These are phyloP conservation scores for Saccharomyces hybrid DNA, from an alignment of 1,139 yeast species.

Conservation along the genomic window DNA sequence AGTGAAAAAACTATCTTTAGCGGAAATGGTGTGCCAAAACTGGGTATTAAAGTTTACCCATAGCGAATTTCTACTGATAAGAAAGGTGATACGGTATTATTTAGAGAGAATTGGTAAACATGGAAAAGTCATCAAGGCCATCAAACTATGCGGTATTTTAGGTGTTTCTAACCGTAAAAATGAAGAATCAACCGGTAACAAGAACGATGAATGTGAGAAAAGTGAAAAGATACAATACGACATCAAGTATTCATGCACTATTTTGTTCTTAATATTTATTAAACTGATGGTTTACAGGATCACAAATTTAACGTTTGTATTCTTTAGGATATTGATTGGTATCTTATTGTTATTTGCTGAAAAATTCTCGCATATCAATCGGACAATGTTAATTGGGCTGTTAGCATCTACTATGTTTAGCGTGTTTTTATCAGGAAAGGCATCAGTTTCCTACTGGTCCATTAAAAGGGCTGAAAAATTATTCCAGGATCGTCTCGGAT, in stretches of 20 bases:
- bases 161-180: constrained; percentile 12
- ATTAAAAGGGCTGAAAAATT: constrained; percentile 45
- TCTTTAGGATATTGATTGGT: constrained; percentile 18
- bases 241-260: constrained; percentile 18
- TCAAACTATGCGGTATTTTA: constrained; percentile 51
- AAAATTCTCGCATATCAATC: constrained; percentile 20
- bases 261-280: constrained; percentile 24
- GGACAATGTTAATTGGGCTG: constrained; percentile 14
- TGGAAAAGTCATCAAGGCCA: constrained; percentile 57
- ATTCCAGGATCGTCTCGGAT: constrained; percentile 36
- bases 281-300: constrained; percentile 21
- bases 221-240: constrained; percentile 12
- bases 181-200: neutral
- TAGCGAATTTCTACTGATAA: constrained; percentile 20
- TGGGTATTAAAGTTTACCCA: constrained; percentile 17
- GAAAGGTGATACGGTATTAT: constrained; percentile 23
- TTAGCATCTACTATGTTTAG: constrained; percentile 37
- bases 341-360: constrained; percentile 14
- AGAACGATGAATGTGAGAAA: neutral
- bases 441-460: constrained; percentile 59
- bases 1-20: constrained; percentile 17
- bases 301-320: constrained; percentile 18
- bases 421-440: constrained; percentile 43
- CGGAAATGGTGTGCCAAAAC: constrained; percentile 16
- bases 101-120: constrained; percentile 42